These are phyloP conservation scores for Solanum hybrid DNA, from an alignment of 305 asterid genomes.

Conservation along the genomic window DNA sequence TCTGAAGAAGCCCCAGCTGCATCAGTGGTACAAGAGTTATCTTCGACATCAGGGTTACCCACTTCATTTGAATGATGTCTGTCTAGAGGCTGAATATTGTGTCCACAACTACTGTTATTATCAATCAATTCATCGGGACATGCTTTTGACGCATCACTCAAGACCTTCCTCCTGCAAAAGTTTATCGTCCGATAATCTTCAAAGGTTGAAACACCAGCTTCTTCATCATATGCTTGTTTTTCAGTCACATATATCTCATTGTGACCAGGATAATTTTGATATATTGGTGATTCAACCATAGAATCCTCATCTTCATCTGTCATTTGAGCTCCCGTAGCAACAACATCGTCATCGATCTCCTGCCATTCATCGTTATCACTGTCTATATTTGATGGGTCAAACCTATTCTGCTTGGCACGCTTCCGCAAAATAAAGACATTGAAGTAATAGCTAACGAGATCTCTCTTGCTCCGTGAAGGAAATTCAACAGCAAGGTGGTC, in stretches of 20 bases:
- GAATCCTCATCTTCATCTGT: constrained; percentile 20
- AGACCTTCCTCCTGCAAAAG: not conserved
- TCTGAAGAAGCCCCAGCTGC: constrained; percentile 8
- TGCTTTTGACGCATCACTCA: not conserved
- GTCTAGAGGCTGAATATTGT: not conserved
- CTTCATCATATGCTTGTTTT: not conserved
- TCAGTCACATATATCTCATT: not conserved
- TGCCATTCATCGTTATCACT: constrained; percentile 63
- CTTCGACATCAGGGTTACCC: not conserved
- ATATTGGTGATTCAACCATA: constrained; percentile 17
- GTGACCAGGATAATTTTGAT: constrained; percentile 14
- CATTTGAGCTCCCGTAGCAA: constrained; percentile 17
- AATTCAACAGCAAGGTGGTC: constrained; percentile 40
- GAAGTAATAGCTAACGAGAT: constrained; percentile 69
- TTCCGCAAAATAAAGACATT: constrained; percentile 62
- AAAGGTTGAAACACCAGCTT: not conserved
- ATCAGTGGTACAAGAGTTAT: not conserved
- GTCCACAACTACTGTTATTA: constrained; percentile 3
- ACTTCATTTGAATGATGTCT: constrained; percentile 1
- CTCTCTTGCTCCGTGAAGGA: constrained; percentile 49
- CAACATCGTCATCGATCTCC: constrained; percentile 13
- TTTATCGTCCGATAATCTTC: not conserved
- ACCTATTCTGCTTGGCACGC: constrained; percentile 69
- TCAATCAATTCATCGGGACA: not conserved
- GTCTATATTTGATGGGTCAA: constrained; percentile 45